Evolutionary conservation across 306 rosid genomes (phyloP).

Genomic region (Casuarina cunninghamiana): DNA sequence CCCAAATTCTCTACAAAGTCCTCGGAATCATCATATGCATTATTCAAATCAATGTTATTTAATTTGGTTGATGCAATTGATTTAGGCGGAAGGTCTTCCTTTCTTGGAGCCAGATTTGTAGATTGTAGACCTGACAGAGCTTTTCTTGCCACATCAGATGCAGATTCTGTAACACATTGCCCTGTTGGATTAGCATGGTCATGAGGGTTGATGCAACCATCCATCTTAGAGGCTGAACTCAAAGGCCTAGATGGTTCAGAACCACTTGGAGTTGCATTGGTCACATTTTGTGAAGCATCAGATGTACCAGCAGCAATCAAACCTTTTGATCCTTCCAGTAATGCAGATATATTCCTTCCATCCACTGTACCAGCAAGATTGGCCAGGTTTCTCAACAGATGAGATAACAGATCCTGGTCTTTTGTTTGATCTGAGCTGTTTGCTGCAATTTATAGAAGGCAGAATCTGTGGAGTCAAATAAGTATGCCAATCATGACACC

Average conservation of each 20-base stretch:
- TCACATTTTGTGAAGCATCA: conserved; percentile 33
- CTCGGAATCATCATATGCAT: conserved; percentile 42
- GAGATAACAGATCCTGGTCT: conserved; percentile 65
- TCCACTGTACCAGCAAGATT: conserved; percentile 49
- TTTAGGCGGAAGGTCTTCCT: conserved; percentile 33
- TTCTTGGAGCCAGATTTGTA: conserved; percentile 28
- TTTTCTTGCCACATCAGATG: conserved; percentile 27
- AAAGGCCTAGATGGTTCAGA: conserved; percentile 36
- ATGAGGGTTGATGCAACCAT: conserved; percentile 24
- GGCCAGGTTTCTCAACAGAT: conserved; percentile 62
- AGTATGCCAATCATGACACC: conserved; percentile 32
- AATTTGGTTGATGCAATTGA: conserved; percentile 31
- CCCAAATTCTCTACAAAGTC: conserved; percentile 38
- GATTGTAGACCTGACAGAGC: conserved; percentile 34
- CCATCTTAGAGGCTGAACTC: conserved; percentile 40
- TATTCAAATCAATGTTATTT: conserved; percentile 62
- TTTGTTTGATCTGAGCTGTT: conserved; percentile 49
- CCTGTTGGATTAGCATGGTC: conserved; percentile 30
- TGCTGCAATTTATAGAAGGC: conserved; percentile 57
- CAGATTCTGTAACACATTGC: conserved; percentile 33
- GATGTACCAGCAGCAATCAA: conserved; percentile 46
- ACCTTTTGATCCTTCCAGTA: conserved; percentile 59
- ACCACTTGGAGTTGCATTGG: conserved; percentile 41
- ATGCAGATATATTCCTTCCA: conserved; percentile 53
- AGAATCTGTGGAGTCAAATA: conserved; percentile 36